phyloP scores from a whole-genome alignment of 2,329 filamentous ascomycete species.

The Ustulina deusta region DNA sequence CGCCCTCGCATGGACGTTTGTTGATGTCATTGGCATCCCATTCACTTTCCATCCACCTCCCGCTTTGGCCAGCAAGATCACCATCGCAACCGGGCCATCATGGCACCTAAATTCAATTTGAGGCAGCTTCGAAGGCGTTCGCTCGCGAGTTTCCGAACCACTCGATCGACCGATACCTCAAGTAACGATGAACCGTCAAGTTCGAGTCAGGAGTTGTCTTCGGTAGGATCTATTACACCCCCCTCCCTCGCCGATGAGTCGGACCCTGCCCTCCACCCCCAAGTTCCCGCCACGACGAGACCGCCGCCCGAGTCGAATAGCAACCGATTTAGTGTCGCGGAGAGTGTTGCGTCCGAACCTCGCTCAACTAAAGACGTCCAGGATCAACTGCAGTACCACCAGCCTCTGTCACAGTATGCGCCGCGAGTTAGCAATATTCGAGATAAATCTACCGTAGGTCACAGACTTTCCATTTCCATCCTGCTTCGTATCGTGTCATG shows the following conservation, averaged over 20 bases:
- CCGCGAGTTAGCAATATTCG: slow-evolving; percentile 82
- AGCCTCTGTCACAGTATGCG: slow-evolving; percentile 81
- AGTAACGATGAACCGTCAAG: slow-evolving; percentile 68
- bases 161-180: slow-evolving; percentile 70
- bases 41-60: not conserved
- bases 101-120: slow-evolving; percentile 53
- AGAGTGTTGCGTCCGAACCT: slow-evolving; percentile 71
- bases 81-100: slow-evolving; percentile 14
- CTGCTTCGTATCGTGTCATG: slow-evolving; percentile 20
- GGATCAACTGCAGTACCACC: slow-evolving; percentile 59
- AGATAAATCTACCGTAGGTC: slow-evolving; percentile 85
- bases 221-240: slow-evolving; percentile 78
- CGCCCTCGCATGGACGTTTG: not conserved
- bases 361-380: slow-evolving; percentile 58
- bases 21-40: slow-evolving; percentile 12
- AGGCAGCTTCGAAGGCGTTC: slow-evolving; percentile 83
- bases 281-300: slow-evolving; percentile 62
- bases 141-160: slow-evolving; percentile 77
- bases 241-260: slow-evolving; percentile 77
- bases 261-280: slow-evolving; percentile 73
- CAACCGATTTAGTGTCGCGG: slow-evolving; percentile 73
- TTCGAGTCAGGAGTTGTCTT: slow-evolving; percentile 69
- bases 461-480: slow-evolving; percentile 27
- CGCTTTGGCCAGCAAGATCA: slow-evolving; percentile 1
- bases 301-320: slow-evolving; percentile 53